Evolutionary conservation across 202 grass and related monocot species (phyloP).

Genomic region (Carex sylvatica): DNA sequence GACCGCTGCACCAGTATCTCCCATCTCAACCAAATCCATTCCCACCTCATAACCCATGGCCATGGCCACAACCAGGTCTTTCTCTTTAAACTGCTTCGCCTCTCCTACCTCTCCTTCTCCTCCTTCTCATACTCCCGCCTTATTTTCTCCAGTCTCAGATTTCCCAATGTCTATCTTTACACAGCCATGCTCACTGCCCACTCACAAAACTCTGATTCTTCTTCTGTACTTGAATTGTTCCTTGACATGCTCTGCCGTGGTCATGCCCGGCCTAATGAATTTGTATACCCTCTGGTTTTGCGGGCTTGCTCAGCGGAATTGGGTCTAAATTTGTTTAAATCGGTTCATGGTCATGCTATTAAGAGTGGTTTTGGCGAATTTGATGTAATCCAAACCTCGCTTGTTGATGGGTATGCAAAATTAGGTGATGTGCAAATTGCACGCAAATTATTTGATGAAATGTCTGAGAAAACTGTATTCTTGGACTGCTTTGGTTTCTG

Average conservation of each 20-base stretch:
- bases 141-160: constrained; percentile 55
- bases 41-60: constrained; percentile 47
- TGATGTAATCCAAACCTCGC: constrained; percentile 40
- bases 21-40: constrained; percentile 72
- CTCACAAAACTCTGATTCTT: background rate
- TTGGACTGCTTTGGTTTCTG: constrained; percentile 72
- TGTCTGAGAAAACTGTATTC: constrained; percentile 63
- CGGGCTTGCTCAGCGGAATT: constrained; percentile 38
- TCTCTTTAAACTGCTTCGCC: constrained; percentile 72
- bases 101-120: constrained; percentile 52
- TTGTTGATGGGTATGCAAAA: constrained; percentile 63
- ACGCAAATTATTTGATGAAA: constrained; percentile 60
- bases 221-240: constrained; percentile 50
- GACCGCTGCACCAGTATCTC: constrained; percentile 46
- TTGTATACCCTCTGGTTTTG: constrained; percentile 70
- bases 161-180: constrained; percentile 70
- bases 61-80: constrained; percentile 57
- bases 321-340: constrained; percentile 29
- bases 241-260: constrained; percentile 50
- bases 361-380: constrained; percentile 50
- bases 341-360: constrained; percentile 46
- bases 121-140: constrained; percentile 59
- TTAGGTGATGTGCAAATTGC: constrained; percentile 52
- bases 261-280: constrained; percentile 55
- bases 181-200: constrained; percentile 76